Evolutionary conservation across 306 rosid genomes (phyloP).

Genomic region (Gastrolobium villosum): DNA sequence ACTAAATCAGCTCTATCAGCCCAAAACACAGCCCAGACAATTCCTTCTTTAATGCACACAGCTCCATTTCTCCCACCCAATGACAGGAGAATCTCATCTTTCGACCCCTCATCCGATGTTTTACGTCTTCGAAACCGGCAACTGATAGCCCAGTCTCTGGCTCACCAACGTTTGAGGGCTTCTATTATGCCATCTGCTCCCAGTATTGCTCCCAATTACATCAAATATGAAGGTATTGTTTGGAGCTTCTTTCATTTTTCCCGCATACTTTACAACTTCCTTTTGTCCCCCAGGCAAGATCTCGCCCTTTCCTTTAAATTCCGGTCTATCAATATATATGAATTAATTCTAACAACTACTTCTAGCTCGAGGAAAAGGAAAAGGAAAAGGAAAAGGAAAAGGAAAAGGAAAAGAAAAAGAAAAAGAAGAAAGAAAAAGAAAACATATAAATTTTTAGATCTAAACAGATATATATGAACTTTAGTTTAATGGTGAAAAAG

Average conservation of each 20-base stretch:
- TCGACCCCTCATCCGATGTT: conserved; percentile 14
- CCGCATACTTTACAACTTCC: neutral
- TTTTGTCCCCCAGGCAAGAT: neutral
- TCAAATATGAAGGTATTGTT: conserved; percentile 48
- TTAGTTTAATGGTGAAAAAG: neutral
- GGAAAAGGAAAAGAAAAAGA: too few species aligned
- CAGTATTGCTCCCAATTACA: neutral
- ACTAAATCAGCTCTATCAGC: conserved; percentile 29
- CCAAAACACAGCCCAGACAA: conserved; percentile 31
- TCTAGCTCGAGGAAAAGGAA: conserved; percentile 8
- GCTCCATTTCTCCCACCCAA: conserved; percentile 20
- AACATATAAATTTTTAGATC: neutral
- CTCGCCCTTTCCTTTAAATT: neutral
- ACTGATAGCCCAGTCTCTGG: conserved; percentile 30
- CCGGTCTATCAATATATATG: neutral
- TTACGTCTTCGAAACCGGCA: conserved; percentile 10
- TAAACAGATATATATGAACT: neutral
- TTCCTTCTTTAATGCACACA: conserved; percentile 6
- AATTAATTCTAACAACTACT: neutral
- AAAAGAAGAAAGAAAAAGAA: too few species aligned
- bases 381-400: too few species aligned
- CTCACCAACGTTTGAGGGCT: conserved; percentile 33
- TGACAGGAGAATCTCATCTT: conserved; percentile 31
- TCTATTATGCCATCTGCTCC: conserved; percentile 21
- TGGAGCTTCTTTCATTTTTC: conserved; percentile 39